These are phyloP conservation scores for Sphagnum tenellum DNA, from an alignment of 225 moss, liverwort and hornwort species.

Conservation along the genomic window DNA sequence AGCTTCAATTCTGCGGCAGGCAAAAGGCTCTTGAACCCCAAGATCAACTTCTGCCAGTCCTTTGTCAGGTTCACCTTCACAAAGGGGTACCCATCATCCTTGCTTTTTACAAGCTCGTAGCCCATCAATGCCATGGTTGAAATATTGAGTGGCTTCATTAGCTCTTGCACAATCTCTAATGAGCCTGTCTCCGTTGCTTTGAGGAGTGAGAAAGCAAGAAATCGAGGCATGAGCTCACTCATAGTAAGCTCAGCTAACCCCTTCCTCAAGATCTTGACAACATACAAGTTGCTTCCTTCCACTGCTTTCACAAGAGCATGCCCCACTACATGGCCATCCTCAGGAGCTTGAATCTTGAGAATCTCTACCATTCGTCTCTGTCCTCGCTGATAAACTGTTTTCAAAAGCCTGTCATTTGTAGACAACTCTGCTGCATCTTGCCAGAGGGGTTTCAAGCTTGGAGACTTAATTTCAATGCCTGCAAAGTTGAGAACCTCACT, in stretches of 20 bases:
- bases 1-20: slow-evolving; percentile 8
- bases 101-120: slow-evolving; percentile 21
- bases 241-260: slow-evolving; percentile 21
- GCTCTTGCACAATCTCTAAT: slow-evolving; percentile 18
- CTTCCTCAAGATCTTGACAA: slow-evolving; percentile 18
- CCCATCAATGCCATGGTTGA: slow-evolving; percentile 23
- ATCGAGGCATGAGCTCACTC: slow-evolving; percentile 24
- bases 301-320: slow-evolving; percentile 38
- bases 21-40: slow-evolving; percentile 11
- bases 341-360: slow-evolving; percentile 13
- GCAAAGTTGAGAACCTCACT: slow-evolving; percentile 18
- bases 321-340: slow-evolving; percentile 33
- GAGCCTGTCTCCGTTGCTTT: slow-evolving; percentile 25
- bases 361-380: slow-evolving; percentile 14
- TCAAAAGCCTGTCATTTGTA: slow-evolving; percentile 1
- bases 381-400: slow-evolving; percentile 17
- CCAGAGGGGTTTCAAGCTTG: slow-evolving; percentile 14
- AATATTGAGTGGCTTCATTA: slow-evolving; percentile 12
- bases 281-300: slow-evolving; percentile 20
- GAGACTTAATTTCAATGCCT: slow-evolving; percentile 13
- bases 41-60: slow-evolving; percentile 12
- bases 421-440: slow-evolving; percentile 24
- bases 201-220: slow-evolving; percentile 34
- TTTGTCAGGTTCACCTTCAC: slow-evolving; percentile 12
- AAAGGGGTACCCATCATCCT: slow-evolving; percentile 21